phyloP scores from a whole-genome alignment of 2,329 filamentous ascomycete genomes.

The Dactylellina sp. region DNA sequence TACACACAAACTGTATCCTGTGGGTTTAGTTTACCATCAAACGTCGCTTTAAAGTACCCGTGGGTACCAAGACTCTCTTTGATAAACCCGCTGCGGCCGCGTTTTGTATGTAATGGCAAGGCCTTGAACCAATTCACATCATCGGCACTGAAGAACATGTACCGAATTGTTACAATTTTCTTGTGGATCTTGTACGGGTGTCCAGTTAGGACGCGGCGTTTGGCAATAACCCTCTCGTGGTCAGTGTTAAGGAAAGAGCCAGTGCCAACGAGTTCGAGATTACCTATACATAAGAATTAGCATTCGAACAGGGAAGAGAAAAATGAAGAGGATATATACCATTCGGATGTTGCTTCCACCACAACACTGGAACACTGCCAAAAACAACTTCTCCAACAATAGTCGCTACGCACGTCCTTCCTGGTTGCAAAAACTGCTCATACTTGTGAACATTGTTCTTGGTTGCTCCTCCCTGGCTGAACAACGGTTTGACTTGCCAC shows the following conservation, averaged over 20 bases:
- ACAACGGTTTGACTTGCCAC: slow-evolving; percentile 88
- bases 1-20: slow-evolving; percentile 78
- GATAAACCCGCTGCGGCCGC: slow-evolving; percentile 88
- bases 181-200: slow-evolving; percentile 99
- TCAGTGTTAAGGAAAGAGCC: slow-evolving; percentile 86
- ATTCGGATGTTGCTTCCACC: slow-evolving; percentile 53
- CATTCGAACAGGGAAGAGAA: neutral
- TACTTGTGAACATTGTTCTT: slow-evolving; percentile 96
- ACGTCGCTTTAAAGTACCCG: slow-evolving; percentile 99
- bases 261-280: slow-evolving; percentile 81
- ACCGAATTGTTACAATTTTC: slow-evolving; percentile 93
- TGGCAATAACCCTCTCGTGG: slow-evolving; percentile 82
- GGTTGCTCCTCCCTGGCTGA: slow-evolving; percentile 87
- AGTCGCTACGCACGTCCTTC: slow-evolving; percentile 85
- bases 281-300: slow-evolving; percentile 60
- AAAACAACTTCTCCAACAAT: slow-evolving; percentile 92
- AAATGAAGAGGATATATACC: slow-evolving; percentile 21
- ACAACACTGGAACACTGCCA: slow-evolving; percentile 86
- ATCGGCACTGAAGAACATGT: slow-evolving; percentile 96
- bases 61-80: slow-evolving; percentile 96
- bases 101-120: slow-evolving; percentile 89
- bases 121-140: slow-evolving; percentile 99
- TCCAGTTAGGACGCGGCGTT: slow-evolving; percentile 91
- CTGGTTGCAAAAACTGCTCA: slow-evolving; percentile 89
- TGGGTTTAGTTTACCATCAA: slow-evolving; percentile 94